Percentiles rank a stretch among this genome's conserved stretches.
These are phyloP conservation scores for Globisporangium sylvaticum DNA, from an alignment of 352 stramenopile genomes.

Conservation along the genomic window DNA sequence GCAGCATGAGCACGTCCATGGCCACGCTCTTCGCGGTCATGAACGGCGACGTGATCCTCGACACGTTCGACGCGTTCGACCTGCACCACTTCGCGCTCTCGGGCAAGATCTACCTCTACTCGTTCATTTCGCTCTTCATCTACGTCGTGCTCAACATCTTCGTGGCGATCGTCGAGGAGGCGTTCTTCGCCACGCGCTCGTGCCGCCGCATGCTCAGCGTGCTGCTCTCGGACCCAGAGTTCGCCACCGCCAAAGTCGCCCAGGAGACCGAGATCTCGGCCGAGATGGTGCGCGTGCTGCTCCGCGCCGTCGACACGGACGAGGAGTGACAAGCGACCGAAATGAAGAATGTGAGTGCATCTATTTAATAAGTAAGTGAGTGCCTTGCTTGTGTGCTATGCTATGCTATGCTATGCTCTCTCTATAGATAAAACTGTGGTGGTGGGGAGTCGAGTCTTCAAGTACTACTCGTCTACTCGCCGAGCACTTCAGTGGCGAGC, in stretches of 20 bases:
- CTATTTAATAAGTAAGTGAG: slow-evolving; percentile 4
- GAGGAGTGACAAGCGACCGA: slow-evolving; percentile 1
- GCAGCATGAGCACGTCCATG: slow-evolving; percentile 58
- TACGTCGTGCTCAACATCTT: slow-evolving; percentile 93
- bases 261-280: slow-evolving; percentile 48
- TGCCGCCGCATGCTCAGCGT: slow-evolving; percentile 56
- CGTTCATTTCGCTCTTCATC: slow-evolving; percentile 91
- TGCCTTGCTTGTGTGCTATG: not conserved
- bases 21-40: slow-evolving; percentile 87
- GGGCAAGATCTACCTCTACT: slow-evolving; percentile 82
- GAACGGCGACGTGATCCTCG: slow-evolving; percentile 90
- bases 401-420: not conserved
- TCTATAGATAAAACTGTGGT: slow-evolving; percentile 3
- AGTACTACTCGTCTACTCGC: slow-evolving; percentile 37
- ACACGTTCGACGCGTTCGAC: slow-evolving; percentile 86
- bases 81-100: slow-evolving; percentile 58
- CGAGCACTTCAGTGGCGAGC: slow-evolving; percentile 74
- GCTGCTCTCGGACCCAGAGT: slow-evolving; percentile 48
- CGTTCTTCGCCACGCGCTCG: slow-evolving; percentile 86
- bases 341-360: not conserved
- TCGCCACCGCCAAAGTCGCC: slow-evolving; percentile 26
- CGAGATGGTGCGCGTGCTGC: slow-evolving; percentile 51
- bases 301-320: slow-evolving; percentile 35
- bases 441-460: too few species aligned
- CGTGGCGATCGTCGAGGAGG: slow-evolving; percentile 89